Evolutionary conservation across 2,329 filamentous ascomycete genomes (phyloP).

Genomic region (Fusarium armeniacum): DNA sequence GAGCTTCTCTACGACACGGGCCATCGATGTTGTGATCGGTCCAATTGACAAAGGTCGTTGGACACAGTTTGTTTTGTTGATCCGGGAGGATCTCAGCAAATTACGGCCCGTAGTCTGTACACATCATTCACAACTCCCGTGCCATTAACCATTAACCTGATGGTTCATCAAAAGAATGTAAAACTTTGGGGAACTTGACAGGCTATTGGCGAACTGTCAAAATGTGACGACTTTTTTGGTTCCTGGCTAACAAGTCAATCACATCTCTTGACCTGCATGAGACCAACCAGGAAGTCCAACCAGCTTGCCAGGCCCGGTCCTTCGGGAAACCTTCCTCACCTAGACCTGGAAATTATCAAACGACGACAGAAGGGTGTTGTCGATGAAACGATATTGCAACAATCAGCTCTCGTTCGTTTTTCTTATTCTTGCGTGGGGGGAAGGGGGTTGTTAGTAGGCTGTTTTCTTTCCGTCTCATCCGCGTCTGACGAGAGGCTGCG

Average conservation of each 20-base stretch:
- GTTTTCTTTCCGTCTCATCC: constrained; percentile 13
- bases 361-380: constrained; percentile 18
- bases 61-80: constrained; percentile 27
- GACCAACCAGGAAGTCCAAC: constrained; percentile 19
- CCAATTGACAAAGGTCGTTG: constrained; percentile 18
- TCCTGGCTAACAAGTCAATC: constrained; percentile 38
- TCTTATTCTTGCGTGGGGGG: constrained; percentile 20
- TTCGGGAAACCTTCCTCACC: constrained; percentile 22
- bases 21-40: constrained; percentile 21
- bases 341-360: constrained; percentile 11
- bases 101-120: constrained; percentile 7
- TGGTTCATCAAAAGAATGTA: constrained; percentile 3
- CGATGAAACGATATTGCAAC: constrained; percentile 37
- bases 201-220: constrained; percentile 16
- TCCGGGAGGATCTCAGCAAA: constrained; percentile 31
- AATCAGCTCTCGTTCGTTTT: constrained; percentile 10
- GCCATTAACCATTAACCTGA: not conserved
- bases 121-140: no score
- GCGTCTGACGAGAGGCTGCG: constrained; percentile 3
- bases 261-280: constrained; percentile 38
- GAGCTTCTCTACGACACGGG: constrained; percentile 41
- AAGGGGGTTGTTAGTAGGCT: not conserved
- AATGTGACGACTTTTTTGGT: constrained; percentile 25
- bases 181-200: constrained; percentile 7
- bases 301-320: constrained; percentile 33